Evolutionary conservation across 441 rosid species (phyloP), one percentile per base, ranked within the genome.

Genomic region (Euphorbia schlechtendalii): DNA sequence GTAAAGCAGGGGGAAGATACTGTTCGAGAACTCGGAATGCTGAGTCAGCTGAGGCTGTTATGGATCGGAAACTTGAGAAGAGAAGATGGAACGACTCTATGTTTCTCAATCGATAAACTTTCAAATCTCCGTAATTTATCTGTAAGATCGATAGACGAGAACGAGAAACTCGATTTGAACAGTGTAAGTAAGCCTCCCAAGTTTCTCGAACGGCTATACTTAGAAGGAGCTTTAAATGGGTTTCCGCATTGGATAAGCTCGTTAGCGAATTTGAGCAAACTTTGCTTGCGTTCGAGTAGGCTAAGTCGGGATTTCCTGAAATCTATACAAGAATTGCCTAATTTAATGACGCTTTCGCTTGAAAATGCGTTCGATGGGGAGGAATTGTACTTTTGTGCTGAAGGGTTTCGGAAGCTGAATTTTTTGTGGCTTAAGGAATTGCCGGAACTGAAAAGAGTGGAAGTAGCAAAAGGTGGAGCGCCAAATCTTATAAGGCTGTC

Each of bases 241-340:
- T 17, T 64, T 17, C 74, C 74, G 14, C 32, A 25, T 15, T 65
- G 74, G 74, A 66, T 71, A 8, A 18, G 63, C 34, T 5, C 27
- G 10, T 66, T 71, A 22, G 17, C 54, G 8, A 67, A 68, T 51
- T 53, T 71, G 56, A 52, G 12, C 53, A 46, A 22, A 12, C 56
- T 66, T 10, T 15, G 49, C 30, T 28, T 71, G 3, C 55, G 22
- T 12, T 32, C 15, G 21, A 38, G 67, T 46, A 43, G 28, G 65
- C 24, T 71, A 36, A 41, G 1, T 30, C 56, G 61, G 14, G 65
- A 71, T 21, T 58, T 63, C 22, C 27, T 71, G 59, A 27, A 65
- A 54, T n/a, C 46, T 12, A 56, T 71, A 20, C 62, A 61, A 45
- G n/a, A 25, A 8, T 69, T 69, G 62, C 67, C 67, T 10, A 61